These are phyloP conservation scores for Teratosphaeria zuluensis DNA, from an alignment of 2,329 filamentous ascomycete species.

Conservation along the genomic window DNA sequence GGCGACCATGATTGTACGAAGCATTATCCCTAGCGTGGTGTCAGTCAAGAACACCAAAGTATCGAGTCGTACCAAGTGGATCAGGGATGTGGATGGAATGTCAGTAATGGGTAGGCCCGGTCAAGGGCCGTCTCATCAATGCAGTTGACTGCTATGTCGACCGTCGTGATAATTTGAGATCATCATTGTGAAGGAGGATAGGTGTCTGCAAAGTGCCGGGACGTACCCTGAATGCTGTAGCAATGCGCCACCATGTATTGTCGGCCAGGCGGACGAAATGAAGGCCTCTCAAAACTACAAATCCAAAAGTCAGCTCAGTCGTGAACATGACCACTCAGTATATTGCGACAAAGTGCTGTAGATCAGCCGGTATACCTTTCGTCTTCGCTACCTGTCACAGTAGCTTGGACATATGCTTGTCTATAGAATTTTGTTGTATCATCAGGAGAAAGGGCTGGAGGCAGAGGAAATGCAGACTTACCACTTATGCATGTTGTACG, in stretches of 20 bases:
- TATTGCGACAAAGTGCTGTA: neutral
- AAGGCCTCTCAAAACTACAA: neutral
- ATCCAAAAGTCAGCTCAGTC: neutral
- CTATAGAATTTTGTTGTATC: conserved; percentile 4
- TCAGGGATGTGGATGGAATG: neutral
- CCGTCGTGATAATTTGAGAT: conserved; percentile 31
- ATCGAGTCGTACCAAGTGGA: neutral
- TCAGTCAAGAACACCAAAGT: neutral
- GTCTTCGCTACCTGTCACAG: conserved; percentile 27
- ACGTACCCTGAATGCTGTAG: neutral
- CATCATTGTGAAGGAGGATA: conserved; percentile 20
- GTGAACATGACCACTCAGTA: neutral
- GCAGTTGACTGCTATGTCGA: conserved; percentile 31
- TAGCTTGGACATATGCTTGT: conserved; percentile 34
- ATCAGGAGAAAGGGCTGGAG: neutral
- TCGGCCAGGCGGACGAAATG: neutral
- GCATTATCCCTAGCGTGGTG: neutral
- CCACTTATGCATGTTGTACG: neutral
- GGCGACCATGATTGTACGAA: no score
- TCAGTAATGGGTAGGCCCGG: conserved; percentile 17
- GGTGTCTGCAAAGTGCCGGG: neutral
- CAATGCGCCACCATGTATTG: neutral
- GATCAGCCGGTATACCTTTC: conserved; percentile 23
- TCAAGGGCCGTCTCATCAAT: conserved; percentile 32
- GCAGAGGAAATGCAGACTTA: neutral